A percentile compares a stretch with the other conserved stretches of the same genome.
Evolutionary conservation across 257 asterid genomes (phyloP).

Genomic region (Salvia splendens): DNA sequence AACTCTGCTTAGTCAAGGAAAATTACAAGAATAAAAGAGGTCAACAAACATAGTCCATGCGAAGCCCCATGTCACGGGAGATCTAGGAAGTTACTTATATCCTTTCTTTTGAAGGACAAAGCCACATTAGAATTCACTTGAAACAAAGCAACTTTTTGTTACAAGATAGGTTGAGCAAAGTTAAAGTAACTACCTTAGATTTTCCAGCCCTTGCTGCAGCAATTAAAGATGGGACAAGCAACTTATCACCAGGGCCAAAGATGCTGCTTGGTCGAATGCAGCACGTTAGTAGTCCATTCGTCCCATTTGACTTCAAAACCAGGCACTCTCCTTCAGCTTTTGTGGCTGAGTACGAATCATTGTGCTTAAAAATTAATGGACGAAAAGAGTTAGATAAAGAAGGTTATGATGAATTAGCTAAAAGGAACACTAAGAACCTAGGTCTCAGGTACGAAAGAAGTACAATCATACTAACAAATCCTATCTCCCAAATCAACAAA

Average conservation of each 20-base stretch:
- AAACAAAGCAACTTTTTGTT: background rate
- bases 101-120: constrained; percentile 8
- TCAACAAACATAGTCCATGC: constrained; percentile 12
- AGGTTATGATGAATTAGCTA: constrained; percentile 2
- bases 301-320: constrained; percentile 57
- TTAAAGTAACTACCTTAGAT: constrained; percentile 48
- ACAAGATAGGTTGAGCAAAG: constrained; percentile 8
- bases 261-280: constrained; percentile 81
- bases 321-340: constrained; percentile 81
- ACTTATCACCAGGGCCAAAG: constrained; percentile 82
- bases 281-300: constrained; percentile 65
- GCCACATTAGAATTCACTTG: constrained; percentile 3
- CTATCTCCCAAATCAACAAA: constrained; percentile 11
- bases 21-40: constrained; percentile 13
- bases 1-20: constrained; percentile 18
- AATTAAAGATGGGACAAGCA: constrained; percentile 75
- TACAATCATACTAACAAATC: constrained; percentile 6
- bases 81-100: background rate
- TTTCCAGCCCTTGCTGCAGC: constrained; percentile 84
- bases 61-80: constrained; percentile 11
- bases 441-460: background rate
- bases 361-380: constrained; percentile 48
- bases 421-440: background rate
- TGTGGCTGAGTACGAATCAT: constrained; percentile 78
- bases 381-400: background rate